A percentile compares a stretch with the other conserved stretches of the same genome.
phyloP scores from a whole-genome alignment of 768 basidiomycete species.

The Phanerodontia chrysosporium region DNA sequence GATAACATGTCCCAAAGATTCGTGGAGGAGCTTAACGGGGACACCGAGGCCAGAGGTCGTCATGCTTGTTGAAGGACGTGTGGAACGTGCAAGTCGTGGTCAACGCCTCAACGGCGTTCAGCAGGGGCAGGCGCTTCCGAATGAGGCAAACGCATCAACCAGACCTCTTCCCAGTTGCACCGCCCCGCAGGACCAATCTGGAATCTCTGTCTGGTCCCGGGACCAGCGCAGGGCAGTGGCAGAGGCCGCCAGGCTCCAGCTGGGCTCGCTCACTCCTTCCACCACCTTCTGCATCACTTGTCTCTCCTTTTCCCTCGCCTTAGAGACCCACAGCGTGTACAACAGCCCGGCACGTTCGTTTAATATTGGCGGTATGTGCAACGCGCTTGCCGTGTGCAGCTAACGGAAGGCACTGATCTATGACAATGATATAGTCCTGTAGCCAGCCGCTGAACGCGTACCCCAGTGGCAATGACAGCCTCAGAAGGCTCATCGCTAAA shows the following conservation, averaged over 20 bases:
- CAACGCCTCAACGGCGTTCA: neutral
- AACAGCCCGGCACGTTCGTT: neutral
- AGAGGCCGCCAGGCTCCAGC: neutral
- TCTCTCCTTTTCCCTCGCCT: too few relatives aligned
- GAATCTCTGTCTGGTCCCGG: neutral
- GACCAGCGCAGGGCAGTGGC: neutral
- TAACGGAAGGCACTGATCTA: neutral
- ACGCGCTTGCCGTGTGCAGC: neutral
- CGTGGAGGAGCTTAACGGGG: conserved; percentile 94
- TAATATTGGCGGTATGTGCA: neutral
- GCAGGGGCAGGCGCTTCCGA: neutral
- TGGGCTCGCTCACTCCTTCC: neutral
- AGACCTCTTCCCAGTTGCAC: neutral
- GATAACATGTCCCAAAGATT: conserved; percentile 92
- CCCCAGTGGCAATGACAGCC: neutral
- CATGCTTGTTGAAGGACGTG: conserved; percentile 20
- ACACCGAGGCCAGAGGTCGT: conserved; percentile 74
- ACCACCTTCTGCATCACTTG: neutral
- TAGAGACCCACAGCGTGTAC: too few relatives aligned
- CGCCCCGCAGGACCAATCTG: neutral
- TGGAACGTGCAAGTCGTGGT: neutral
- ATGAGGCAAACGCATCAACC: neutral
- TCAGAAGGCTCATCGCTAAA: neutral
- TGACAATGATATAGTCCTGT: neutral
- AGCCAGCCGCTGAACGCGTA: neutral